Evolutionary conservation across 2,329 filamentous ascomycete species (phyloP).

Genomic region (Exophiala sp.): DNA sequence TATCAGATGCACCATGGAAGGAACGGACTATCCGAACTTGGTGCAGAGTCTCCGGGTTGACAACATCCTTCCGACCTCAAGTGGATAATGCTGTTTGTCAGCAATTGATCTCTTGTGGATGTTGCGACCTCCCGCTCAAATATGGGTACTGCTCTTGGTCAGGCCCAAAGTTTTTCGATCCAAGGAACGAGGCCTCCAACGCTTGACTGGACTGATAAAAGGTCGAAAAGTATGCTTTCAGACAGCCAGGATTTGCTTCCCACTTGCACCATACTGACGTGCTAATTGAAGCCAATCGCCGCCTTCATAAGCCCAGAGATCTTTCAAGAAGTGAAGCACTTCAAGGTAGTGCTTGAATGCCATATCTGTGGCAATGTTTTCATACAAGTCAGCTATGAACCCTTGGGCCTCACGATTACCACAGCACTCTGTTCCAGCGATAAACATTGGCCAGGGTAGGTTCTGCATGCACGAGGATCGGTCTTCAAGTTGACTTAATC

Average conservation of each 20-base stretch:
- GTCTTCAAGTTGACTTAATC: conserved; percentile 21
- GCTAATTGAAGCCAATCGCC: conserved; percentile 18
- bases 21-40: too few relatives aligned
- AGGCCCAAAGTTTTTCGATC: too few relatives aligned
- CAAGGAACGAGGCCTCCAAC: too few relatives aligned
- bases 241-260: conserved; percentile 20
- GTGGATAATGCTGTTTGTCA: too few relatives aligned
- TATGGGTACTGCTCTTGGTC: too few relatives aligned
- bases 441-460: conserved; percentile 31
- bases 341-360: conserved; percentile 23
- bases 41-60: too few relatives aligned
- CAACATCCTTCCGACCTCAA: too few relatives aligned
- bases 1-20: too few relatives aligned
- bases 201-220: not conserved
- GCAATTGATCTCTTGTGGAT: too few relatives aligned
- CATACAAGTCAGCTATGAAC: conserved; percentile 18
- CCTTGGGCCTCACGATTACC: conserved; percentile 10
- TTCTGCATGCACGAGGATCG: conserved; percentile 28
- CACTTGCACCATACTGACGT: conserved; percentile 11
- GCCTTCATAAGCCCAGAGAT: conserved; percentile 12
- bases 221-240: conserved; percentile 2
- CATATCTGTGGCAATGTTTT: conserved; percentile 18
- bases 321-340: conserved; percentile 20
- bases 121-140: too few relatives aligned
- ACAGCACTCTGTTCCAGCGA: conserved; percentile 29